phyloP scores from a whole-genome alignment of 1,284 basidiomycete genomes.

The Leccinum ponderosum region DNA sequence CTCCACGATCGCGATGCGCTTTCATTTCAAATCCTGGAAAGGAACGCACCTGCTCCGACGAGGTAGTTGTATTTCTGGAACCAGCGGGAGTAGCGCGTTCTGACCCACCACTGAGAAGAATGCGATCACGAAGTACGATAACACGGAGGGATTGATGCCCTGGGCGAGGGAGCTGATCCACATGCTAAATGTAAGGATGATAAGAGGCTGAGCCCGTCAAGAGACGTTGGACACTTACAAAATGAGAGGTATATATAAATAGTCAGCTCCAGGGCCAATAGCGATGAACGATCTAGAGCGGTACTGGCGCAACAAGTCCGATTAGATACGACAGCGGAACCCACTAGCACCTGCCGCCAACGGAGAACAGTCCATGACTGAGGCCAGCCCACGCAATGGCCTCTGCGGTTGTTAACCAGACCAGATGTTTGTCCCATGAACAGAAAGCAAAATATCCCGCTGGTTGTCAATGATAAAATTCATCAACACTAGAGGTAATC shows the following conservation, averaged over 20 bases:
- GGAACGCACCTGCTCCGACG: conserved; percentile 40
- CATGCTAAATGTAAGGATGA: conserved; percentile 13
- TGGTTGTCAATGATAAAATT: conserved; percentile 57
- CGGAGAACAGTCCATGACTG: conserved; percentile 55
- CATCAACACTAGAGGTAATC: conserved; percentile 44
- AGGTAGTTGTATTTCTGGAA: conserved; percentile 53
- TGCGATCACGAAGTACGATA: conserved; percentile 47
- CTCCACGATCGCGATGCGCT: too few species aligned
- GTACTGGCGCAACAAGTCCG: conserved; percentile 52
- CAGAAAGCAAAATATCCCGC: conserved; percentile 46
- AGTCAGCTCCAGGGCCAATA: conserved; percentile 40
- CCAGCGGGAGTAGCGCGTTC: conserved; percentile 57
- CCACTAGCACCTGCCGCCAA: conserved; percentile 55
- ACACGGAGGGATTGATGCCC: conserved; percentile 47
- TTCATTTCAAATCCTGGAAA: too few species aligned
- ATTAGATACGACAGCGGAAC: conserved; percentile 57
- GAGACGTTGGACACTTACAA: conserved; percentile 27
- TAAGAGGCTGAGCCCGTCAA: background rate
- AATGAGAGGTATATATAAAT: conserved; percentile 45
- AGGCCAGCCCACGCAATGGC: conserved; percentile 70
- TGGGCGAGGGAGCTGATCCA: conserved; percentile 41
- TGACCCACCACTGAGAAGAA: conserved; percentile 58
- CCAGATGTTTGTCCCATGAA: conserved; percentile 61
- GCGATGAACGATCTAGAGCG: conserved; percentile 57
- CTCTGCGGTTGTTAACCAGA: conserved; percentile 57